Conservation (phyloP, 345 rosid genomes). For the Bretschneidera sinensis region DNA sequence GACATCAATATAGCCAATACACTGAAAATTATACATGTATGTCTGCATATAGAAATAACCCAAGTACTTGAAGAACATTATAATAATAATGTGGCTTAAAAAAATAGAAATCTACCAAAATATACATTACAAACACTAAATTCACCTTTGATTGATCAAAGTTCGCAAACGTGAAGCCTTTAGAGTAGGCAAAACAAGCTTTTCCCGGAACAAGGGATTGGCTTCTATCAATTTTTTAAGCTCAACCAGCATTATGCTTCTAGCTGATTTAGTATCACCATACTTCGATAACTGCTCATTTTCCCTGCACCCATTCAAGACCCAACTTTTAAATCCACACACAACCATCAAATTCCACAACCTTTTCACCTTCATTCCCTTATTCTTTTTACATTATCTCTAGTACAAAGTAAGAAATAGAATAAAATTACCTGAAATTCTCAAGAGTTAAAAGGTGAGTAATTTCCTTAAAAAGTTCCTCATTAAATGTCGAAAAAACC, state of each 20-base stretch:
- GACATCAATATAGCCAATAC: not conserved
- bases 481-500: conserved; percentile 78
- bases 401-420: not conserved
- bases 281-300: conserved; percentile 32
- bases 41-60: too few relatives aligned
- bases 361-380: not conserved
- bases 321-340: not conserved
- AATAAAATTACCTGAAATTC: conserved; percentile 62
- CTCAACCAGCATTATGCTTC: conserved; percentile 29
- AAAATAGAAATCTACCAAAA: too few relatives aligned
- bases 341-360: not conserved
- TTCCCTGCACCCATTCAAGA: conserved; percentile 17
- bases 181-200: conserved; percentile 29
- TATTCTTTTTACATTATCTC: too few relatives aligned
- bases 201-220: conserved; percentile 30
- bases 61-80: too few relatives aligned
- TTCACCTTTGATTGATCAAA: conserved; percentile 33
- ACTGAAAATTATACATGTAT: too few relatives aligned
- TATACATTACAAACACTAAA: not conserved
- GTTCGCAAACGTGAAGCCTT: conserved; percentile 28
- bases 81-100: too few relatives aligned
- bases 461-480: conserved; percentile 83
- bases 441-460: conserved; percentile 80
- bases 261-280: conserved; percentile 34
- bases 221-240: conserved; percentile 32